These are phyloP conservation scores for Phaffomyces antillensis DNA, from an alignment of 805 yeast genomes.

Conservation along the genomic window DNA sequence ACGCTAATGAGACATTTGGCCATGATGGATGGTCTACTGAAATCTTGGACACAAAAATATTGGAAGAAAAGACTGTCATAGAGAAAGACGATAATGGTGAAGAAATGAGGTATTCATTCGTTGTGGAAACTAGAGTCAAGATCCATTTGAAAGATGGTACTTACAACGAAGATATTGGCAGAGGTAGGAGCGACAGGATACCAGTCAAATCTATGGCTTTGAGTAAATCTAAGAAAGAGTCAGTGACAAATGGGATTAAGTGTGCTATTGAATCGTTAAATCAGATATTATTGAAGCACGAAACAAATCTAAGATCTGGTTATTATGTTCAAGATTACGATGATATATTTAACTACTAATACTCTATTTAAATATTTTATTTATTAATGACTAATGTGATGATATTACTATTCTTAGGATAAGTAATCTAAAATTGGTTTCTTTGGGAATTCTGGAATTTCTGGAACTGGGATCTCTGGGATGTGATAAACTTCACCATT, in stretches of 20 bases:
- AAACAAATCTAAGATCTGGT: slow-evolving; percentile 25
- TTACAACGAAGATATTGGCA: slow-evolving; percentile 70
- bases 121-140: slow-evolving; percentile 42
- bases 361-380: background rate
- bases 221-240: slow-evolving; percentile 77
- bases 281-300: slow-evolving; percentile 39
- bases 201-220: slow-evolving; percentile 61
- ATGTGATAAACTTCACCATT: slow-evolving; percentile 76
- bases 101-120: slow-evolving; percentile 18
- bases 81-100: slow-evolving; percentile 4
- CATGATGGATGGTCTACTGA: slow-evolving; percentile 51
- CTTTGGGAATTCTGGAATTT: slow-evolving; percentile 54
- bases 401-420: background rate
- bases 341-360: background rate
- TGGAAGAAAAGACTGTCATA: slow-evolving; percentile 13
- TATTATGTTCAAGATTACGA: slow-evolving; percentile 19
- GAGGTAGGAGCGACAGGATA: slow-evolving; percentile 62
- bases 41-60: slow-evolving; percentile 23
- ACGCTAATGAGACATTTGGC: slow-evolving; percentile 49
- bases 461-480: slow-evolving; percentile 71
- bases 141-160: slow-evolving; percentile 77
- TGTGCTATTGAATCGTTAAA: slow-evolving; percentile 77
- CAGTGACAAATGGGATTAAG: slow-evolving; percentile 78
- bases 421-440: slow-evolving; percentile 48
- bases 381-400: slow-evolving; percentile 1